Base-by-base conservation (phyloP, 148 eudicot genomes). In the Camellia granthamiana region DNA sequence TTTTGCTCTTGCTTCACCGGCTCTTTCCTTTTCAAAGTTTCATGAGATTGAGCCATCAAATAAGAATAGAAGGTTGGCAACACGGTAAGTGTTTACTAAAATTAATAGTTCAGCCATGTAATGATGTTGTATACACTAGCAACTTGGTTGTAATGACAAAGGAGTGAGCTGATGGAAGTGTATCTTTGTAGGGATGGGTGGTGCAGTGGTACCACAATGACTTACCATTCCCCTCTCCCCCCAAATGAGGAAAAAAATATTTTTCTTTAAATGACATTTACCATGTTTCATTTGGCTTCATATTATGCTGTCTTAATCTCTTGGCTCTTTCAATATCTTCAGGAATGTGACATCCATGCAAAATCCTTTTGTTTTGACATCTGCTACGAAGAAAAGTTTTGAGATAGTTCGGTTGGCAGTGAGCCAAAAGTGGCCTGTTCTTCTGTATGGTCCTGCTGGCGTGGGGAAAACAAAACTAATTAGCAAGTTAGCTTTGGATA, bases 371-470 rank as follows among this genome's bases (percentile, higher is more conserved):
- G 86, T 93, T 54, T 79, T 93, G 88, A 92, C 99, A 67, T 84
- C 93, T 77, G 83, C 94, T 68, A 77, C 91, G 78, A 85, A 81
- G 84, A 92, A 80, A 81, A 87, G 97, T 86, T 87, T 79, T 84
- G 97, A 96, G 85, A 96, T 96, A 90, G 95, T 89, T 46, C 80
- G 86, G 43, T 82, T 94, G 83, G 99, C 99, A 58, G 89, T 92
- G 77, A 90, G 82, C 79, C 98, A 93, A 83, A 94, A 87, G 84
- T 91, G 99, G 99, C 97, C 99, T 80, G 92, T 96, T 89, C 98
- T 96, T 83, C 88, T 96, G 71, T 89, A 91, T 88, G 99, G 99
- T 77, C 91, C 99, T 63, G 87, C 95, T 81, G 99, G 99, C 69
- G 77, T 88, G 16, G 99, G 99, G 79, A 96, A 96, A 85, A 96